phyloP scores from a whole-genome alignment of 305 asterid species.

The Andrographis paniculata region DNA sequence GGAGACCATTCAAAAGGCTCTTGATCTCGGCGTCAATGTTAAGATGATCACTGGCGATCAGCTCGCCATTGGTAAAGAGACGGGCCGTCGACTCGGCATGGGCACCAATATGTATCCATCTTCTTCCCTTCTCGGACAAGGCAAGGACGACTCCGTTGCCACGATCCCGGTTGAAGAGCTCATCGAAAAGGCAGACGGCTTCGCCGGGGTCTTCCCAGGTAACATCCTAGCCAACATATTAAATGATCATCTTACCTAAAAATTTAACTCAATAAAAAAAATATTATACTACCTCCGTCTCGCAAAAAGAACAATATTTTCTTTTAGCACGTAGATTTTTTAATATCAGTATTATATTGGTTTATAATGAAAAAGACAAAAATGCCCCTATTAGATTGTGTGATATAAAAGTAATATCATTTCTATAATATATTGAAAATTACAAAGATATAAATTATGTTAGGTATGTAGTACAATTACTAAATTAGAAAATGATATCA shows the following conservation, averaged over 20 bases:
- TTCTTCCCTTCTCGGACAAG: conserved; percentile 79
- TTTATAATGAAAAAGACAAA: no score
- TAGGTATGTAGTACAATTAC: no score
- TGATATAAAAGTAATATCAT: no score
- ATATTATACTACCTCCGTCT: no score
- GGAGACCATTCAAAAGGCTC: conserved; percentile 80
- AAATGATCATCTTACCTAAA: no score
- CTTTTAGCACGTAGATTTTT: background rate
- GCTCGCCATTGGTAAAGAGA: conserved; percentile 85
- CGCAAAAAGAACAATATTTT: no score
- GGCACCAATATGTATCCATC: conserved; percentile 98
- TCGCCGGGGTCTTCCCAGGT: conserved; percentile 97
- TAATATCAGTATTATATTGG: background rate
- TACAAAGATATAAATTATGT: no score
- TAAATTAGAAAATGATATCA: no score
- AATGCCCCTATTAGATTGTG: no score
- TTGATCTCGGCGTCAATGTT: conserved; percentile 82
- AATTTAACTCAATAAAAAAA: no score
- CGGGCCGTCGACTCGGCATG: conserved; percentile 94
- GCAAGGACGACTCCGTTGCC: conserved; percentile 63
- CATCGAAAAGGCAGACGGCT: conserved; percentile 91
- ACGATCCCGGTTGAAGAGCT: conserved; percentile 76
- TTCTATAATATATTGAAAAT: no score
- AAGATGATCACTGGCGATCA: conserved; percentile 99
- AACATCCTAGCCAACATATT: no score